Base-by-base conservation (phyloP, 1,284 basidiomycete genomes). In the Ceratobasidium sp. region DNA sequence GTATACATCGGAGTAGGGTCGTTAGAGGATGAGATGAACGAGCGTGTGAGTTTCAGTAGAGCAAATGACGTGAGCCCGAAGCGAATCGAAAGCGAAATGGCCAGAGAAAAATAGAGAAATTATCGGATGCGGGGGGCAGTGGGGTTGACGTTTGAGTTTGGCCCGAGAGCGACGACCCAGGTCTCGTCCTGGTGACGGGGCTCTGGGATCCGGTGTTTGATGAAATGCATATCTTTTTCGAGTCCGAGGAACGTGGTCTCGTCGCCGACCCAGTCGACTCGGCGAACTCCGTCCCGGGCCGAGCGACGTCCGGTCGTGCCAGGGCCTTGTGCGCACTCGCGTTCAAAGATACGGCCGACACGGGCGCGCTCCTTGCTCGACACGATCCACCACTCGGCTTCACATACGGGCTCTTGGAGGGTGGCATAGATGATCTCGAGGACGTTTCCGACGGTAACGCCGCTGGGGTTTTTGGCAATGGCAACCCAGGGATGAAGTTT, bases 311-410 rank as follows among this genome's bases (percentile, higher is more conserved):
- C 58, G 50, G 58, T 70, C 17, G 49, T 45, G 25, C 45, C 68
- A 40, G 40, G 40, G 4, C 54, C 64, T 27, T 67, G 54, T 22
- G 60, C 42, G 45, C 69, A 72, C 27, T 70, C 65, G 1, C 40
- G 55, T 47, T 70, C 52, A 45, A 68, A 72, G 3, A 69, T 69
- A 5, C 62, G 69, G 27, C 50, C 53, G 32, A 58, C 54, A 17
- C 69, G 62, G 5, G 69, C 62, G 20, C 71, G 50, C 62, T 70
- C 62, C 42, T 69, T 64, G 52, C 56, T 60, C 25, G 31, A 54
- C 8, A 69, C 71, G 42, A 72, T 72, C 71, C 71, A 72, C 71
- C 71, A 70, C 35, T 72, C 71, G 6, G 68, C 60, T 38, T 67
- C 68, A 17, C 58, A 70, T n/a, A 72, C 40, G n/a, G 71, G 53